phyloP scores from a whole-genome alignment of 1,139 yeast species.

The Nakaseomyces glabratus region DNA sequence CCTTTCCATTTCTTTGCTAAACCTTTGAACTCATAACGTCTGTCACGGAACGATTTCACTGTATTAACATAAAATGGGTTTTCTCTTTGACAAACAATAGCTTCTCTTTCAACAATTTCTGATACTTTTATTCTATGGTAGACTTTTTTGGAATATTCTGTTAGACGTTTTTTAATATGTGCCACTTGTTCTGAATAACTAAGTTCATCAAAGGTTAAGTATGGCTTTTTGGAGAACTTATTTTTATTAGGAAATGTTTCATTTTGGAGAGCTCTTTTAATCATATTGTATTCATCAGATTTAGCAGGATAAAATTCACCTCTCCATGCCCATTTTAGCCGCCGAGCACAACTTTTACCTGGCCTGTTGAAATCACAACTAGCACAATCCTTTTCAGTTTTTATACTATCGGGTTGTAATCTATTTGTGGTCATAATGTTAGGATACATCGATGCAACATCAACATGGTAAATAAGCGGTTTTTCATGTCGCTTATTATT shows the following conservation, averaged over 20 bases:
- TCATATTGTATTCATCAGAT: constrained; percentile 85
- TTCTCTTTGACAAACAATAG: constrained; percentile 94
- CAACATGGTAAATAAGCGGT: constrained; percentile 93
- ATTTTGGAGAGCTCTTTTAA: constrained; percentile 70
- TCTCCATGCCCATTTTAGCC: constrained; percentile 97
- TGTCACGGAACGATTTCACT: constrained; percentile 87
- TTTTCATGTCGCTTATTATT: constrained; percentile 61
- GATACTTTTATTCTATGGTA: constrained; percentile 76
- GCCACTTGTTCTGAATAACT: constrained; percentile 70
- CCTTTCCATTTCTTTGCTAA: constrained; percentile 92
- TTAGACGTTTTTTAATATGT: constrained; percentile 65
- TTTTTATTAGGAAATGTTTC: constrained; percentile 62
- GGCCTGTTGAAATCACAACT: constrained; percentile 96
- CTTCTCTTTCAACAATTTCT: constrained; percentile 79
- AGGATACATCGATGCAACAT: constrained; percentile 99
- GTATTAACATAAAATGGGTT: constrained; percentile 96
- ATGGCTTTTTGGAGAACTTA: constrained; percentile 36
- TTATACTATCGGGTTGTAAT: constrained; percentile 96
- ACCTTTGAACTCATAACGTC: constrained; percentile 93
- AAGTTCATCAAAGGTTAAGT: constrained; percentile 62
- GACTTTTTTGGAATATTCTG: constrained; percentile 77
- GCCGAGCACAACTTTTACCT: constrained; percentile 84
- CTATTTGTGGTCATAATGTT: constrained; percentile 97
- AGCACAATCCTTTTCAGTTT: constrained; percentile 91
- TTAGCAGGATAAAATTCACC: constrained; percentile 92